Percentiles rank a stretch among this genome's conserved stretches.
These are phyloP conservation scores for Pueraria montana DNA, from an alignment of 306 rosid species.

Conservation along the genomic window DNA sequence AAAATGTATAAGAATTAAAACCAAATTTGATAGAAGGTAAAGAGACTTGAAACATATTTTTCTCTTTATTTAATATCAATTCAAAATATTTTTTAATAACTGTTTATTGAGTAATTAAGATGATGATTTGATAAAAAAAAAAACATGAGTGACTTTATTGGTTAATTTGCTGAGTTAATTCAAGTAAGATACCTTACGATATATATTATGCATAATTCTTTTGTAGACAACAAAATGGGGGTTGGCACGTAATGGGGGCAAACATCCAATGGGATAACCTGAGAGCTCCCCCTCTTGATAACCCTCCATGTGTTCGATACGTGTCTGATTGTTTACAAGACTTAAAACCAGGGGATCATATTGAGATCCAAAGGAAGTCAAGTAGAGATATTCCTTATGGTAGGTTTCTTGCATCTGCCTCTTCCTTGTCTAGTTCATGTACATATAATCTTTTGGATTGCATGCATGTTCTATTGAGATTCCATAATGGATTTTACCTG, in stretches of 20 bases:
- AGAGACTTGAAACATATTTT: too few relatives aligned
- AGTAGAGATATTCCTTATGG: constrained; percentile 63
- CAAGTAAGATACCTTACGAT: neutral
- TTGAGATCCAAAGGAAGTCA: constrained; percentile 76
- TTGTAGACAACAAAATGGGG: constrained; percentile 57
- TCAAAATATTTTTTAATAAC: neutral
- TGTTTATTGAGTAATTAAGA: neutral
- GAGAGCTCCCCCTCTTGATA: constrained; percentile 58
- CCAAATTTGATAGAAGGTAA: too few relatives aligned
- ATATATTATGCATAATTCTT: neutral
- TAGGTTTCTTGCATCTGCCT: constrained; percentile 11
- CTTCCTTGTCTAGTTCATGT: too few relatives aligned
- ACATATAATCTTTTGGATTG: too few relatives aligned
- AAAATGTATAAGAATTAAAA: too few relatives aligned
- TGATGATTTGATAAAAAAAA: too few relatives aligned
- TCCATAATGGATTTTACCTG: neutral
- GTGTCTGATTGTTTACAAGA: constrained; percentile 62
- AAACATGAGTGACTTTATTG: too few relatives aligned
- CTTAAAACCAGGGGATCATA: constrained; percentile 73
- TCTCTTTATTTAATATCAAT: too few relatives aligned
- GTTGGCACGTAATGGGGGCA: constrained; percentile 58
- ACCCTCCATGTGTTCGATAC: constrained; percentile 58
- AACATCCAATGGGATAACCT: constrained; percentile 63
- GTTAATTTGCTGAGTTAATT: too few relatives aligned
- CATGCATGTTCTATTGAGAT: too few relatives aligned